Conservation (phyloP, 1,284 basidiomycete genomes). For the Lentinula novae-zelandiae region DNA sequence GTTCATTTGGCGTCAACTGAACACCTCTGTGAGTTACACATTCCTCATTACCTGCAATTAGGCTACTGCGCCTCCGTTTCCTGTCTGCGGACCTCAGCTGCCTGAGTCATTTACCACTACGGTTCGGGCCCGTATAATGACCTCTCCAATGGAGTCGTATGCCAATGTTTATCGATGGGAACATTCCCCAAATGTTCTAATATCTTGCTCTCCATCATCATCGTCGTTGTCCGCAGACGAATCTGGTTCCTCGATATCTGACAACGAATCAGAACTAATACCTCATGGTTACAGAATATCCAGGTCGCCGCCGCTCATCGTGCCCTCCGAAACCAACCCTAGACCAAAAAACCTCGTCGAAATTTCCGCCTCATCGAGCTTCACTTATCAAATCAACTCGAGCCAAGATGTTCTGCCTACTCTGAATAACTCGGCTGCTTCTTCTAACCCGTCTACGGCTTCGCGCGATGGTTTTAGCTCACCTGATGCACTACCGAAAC, state of each 20-base stretch:
- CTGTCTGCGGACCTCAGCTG: neutral
- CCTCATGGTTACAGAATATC: conserved; percentile 10
- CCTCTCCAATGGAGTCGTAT: conserved; percentile 4
- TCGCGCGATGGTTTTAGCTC: conserved; percentile 26
- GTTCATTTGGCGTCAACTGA: neutral
- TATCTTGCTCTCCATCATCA: neutral
- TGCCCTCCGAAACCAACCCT: conserved; percentile 1
- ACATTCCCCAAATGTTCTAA: conserved; percentile 6
- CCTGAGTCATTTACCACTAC: neutral
- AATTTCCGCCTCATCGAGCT: conserved; percentile 32
- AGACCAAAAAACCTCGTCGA: conserved; percentile 24
- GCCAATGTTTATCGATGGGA: conserved; percentile 8
- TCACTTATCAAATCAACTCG: conserved; percentile 22
- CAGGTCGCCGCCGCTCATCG: conserved; percentile 4
- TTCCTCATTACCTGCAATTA: neutral
- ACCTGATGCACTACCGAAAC: conserved; percentile 16
- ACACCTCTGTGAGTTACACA: neutral
- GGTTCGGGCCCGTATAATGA: conserved; percentile 1
- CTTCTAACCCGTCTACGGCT: conserved; percentile 29
- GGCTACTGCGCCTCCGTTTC: neutral
- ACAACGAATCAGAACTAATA: conserved; percentile 7
- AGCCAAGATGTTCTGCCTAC: conserved; percentile 39
- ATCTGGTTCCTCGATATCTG: neutral
- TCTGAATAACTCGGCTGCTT: conserved; percentile 38
- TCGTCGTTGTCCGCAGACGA: neutral